Base-by-base conservation (phyloP, 495 filamentous ascomycete species). In the Aspergillus hancockii region DNA sequence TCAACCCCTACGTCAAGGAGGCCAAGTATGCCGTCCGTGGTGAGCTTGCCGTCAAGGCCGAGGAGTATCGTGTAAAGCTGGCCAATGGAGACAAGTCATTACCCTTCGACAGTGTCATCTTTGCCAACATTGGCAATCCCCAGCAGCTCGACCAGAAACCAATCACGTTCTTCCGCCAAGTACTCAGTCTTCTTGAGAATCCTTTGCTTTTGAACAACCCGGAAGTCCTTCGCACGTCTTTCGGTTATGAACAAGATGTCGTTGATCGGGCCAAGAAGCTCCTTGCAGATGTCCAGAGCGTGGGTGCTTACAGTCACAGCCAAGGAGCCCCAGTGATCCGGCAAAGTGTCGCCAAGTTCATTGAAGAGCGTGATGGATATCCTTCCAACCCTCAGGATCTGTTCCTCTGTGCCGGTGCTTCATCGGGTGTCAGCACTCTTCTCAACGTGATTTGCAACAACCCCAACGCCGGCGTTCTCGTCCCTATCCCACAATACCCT, bases 101-200 rank as follows among this genome's bases (percentile, higher is more conserved):
- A 45, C 94, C 94, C 25, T 98, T 98, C 71, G 81, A 90, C 62
- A 81, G 89, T 59, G 87, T 98, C 67, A 93, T 98, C 74, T 91
- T 89, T 54, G 94, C 94, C 74, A 98, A 98, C 75, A 98, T 98
- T 70, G 94, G 95, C 63, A 98, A 98, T 78, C 94, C 95, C 8
- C 94, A 98, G 71, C 95, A 98, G 76, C 87, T 98, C 55, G 94
- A 95, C 76, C 94, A 98, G 81, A 94, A 97, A 81, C 94, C 94
- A 64, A 92, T 98, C 68, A 98, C 93, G 63, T 98, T 96, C 83
- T 96, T 98, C 87, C 88, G 94, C 56, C 95, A 98, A 77, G 95
- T 98, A 12, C 82, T 96, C 68, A 97, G 92, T 79, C 75, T 98
- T 50, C 79, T 98, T 55, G 94, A 98, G 76, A 91, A 97, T 79